phyloP scores from a whole-genome alignment of 1,284 basidiomycete genomes.

The Fistulinella cinereoalba region DNA sequence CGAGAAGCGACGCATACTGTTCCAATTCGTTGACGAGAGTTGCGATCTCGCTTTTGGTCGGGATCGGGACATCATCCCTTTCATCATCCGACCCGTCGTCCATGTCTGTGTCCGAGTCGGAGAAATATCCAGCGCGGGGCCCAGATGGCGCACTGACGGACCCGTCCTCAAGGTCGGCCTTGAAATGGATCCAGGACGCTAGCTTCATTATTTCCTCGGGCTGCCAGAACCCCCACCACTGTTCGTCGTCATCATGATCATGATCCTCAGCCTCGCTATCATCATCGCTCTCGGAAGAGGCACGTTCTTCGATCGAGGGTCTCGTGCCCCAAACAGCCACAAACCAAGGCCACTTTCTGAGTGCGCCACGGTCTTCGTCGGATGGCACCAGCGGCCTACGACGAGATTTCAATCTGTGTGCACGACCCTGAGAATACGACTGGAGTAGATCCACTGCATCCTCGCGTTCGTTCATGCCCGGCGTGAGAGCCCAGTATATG shows the following conservation, averaged over 20 bases:
- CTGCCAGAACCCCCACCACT: conserved; percentile 75
- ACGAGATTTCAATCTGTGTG: conserved; percentile 31
- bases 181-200: conserved; percentile 61
- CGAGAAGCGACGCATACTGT: conserved; percentile 49
- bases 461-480: conserved; percentile 46
- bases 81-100: conserved; percentile 15
- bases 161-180: conserved; percentile 42
- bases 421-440: conserved; percentile 28
- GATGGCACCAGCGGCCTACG: conserved; percentile 42
- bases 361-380: conserved; percentile 43
- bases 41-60: conserved; percentile 35
- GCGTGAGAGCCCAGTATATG: conserved; percentile 52
- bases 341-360: conserved; percentile 69
- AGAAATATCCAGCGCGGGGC: background rate
- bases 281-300: conserved; percentile 13
- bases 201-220: conserved; percentile 60
- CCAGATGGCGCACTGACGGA: background rate
- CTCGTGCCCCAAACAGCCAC: conserved; percentile 66
- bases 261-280: conserved; percentile 25
- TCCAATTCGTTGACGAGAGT: conserved; percentile 44
- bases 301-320: conserved; percentile 37
- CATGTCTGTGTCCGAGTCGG: conserved; percentile 21
- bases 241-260: conserved; percentile 32
- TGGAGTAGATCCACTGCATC: conserved; percentile 43
- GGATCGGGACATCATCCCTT: conserved; percentile 8